phyloP scores from a whole-genome alignment of 2,329 filamentous ascomycete genomes.

The Talaromyces amestolkiae region DNA sequence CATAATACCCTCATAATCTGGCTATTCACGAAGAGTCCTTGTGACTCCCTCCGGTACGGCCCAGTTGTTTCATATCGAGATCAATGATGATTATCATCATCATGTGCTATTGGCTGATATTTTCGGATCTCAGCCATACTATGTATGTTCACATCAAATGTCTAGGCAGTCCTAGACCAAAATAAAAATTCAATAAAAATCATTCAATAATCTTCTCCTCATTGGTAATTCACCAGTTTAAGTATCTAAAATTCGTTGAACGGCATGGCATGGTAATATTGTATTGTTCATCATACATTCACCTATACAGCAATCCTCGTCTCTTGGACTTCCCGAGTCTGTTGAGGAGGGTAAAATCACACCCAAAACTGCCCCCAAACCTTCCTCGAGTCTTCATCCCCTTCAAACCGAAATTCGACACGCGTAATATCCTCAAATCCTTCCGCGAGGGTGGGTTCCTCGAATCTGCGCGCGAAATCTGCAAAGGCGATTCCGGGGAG shows the following conservation, averaged over 20 bases:
- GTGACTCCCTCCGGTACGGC: neutral
- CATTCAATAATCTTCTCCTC: neutral
- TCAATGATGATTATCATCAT: neutral
- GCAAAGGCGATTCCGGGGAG: slow-evolving; percentile 80
- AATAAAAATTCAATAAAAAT: slow-evolving; percentile 8
- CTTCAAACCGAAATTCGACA: slow-evolving; percentile 73
- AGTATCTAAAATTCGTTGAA: neutral
- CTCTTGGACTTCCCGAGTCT: neutral
- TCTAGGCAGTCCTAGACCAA: slow-evolving; percentile 17
- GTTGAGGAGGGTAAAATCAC: neutral
- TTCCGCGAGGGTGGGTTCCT: slow-evolving; percentile 68
- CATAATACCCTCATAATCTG: slow-evolving; percentile 5
- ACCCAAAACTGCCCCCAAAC: slow-evolving; percentile 79
- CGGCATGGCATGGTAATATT: too few relatives aligned
- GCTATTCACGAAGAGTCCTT: neutral
- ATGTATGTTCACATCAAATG: slow-evolving; percentile 7
- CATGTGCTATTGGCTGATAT: neutral
- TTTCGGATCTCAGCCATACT: neutral
- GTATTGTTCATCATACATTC: too few relatives aligned
- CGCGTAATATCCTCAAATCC: slow-evolving; percentile 79
- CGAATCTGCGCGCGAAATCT: slow-evolving; percentile 70
- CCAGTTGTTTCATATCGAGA: neutral
- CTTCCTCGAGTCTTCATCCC: slow-evolving; percentile 64
- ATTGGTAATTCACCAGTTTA: neutral
- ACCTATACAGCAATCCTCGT: too few relatives aligned